Percentiles rank a stretch among this genome's conserved stretches.
Evolutionary conservation across 768 basidiomycete species (phyloP).

Genomic region (Mrakia gelida): DNA sequence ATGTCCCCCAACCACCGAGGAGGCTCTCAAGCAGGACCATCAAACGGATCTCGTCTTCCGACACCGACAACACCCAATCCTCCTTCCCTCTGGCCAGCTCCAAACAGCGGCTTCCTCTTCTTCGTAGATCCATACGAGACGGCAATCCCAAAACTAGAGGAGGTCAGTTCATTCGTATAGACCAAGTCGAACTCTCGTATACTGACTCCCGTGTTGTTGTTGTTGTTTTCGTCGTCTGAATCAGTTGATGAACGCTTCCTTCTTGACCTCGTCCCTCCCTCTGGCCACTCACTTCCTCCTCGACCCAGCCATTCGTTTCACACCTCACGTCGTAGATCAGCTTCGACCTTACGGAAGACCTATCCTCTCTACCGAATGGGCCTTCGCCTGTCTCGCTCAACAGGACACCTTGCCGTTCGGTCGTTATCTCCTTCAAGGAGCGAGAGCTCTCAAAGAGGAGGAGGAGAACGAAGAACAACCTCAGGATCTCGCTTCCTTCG

Average conservation of each 20-base stretch:
- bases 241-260: neutral
- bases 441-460: neutral
- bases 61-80: neutral
- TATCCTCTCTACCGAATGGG: neutral
- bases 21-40: neutral
- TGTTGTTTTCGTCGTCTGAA: neutral
- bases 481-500: no score
- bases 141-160: neutral
- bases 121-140: neutral
- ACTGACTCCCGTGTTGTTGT: neutral
- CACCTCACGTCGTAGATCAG: neutral
- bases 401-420: neutral
- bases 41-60: neutral
- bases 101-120: neutral
- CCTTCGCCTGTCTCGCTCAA: neutral
- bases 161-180: neutral
- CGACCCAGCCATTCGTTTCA: neutral
- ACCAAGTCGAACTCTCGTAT: neutral
- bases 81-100: neutral
- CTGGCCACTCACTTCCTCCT: neutral
- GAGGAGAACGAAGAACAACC: neutral
- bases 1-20: neutral
- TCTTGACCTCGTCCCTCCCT: neutral
- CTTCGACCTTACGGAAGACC: neutral
- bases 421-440: no score